A percentile compares a stretch with the other conserved stretches of the same genome.
phyloP scores from a whole-genome alignment of 2,329 filamentous ascomycete species.

The Metarhizium brunneum region DNA sequence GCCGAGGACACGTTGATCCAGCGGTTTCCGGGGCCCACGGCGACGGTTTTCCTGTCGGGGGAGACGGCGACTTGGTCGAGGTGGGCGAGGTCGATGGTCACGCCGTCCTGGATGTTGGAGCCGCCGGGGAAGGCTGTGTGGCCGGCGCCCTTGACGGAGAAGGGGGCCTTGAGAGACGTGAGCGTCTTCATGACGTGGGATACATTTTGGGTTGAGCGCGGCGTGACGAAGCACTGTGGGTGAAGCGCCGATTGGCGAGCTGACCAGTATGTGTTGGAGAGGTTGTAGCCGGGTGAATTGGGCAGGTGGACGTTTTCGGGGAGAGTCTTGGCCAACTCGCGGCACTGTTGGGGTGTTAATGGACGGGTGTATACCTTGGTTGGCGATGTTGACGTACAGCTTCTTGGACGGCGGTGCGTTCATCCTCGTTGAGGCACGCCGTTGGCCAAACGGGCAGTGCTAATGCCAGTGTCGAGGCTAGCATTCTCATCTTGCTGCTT shows the following conservation, averaged over 20 bases:
- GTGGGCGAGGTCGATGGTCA: slow-evolving; percentile 33
- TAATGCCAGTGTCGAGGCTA: neutral
- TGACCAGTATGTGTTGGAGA: slow-evolving; percentile 20
- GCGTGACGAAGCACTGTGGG: slow-evolving; percentile 12
- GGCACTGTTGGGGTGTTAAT: neutral
- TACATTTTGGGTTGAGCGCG: slow-evolving; percentile 9
- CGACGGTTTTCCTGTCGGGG: slow-evolving; percentile 23
- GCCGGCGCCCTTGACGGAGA: neutral
- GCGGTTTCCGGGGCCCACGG: slow-evolving; percentile 31
- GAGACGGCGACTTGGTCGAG: slow-evolving; percentile 27
- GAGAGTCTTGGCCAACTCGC: neutral
- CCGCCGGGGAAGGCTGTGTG: slow-evolving; percentile 36
- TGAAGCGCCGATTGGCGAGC: slow-evolving; percentile 15
- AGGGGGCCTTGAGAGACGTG: slow-evolving; percentile 14
- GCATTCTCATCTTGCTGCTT: neutral
- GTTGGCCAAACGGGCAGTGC: neutral
- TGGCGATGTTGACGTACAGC: neutral
- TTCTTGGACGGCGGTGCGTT: neutral
- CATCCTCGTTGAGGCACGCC: neutral
- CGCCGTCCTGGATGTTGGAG: slow-evolving; percentile 30
- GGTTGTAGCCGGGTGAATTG: slow-evolving; percentile 6
- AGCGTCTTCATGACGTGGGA: slow-evolving; percentile 6
- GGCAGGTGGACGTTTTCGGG: neutral
- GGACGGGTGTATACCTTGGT: neutral
- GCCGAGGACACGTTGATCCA: slow-evolving; percentile 30